Percentiles rank a stretch among this genome's conserved stretches.
Conservation (phyloP, 345 rosid genomes). For the Cochlearia excelsa region DNA sequence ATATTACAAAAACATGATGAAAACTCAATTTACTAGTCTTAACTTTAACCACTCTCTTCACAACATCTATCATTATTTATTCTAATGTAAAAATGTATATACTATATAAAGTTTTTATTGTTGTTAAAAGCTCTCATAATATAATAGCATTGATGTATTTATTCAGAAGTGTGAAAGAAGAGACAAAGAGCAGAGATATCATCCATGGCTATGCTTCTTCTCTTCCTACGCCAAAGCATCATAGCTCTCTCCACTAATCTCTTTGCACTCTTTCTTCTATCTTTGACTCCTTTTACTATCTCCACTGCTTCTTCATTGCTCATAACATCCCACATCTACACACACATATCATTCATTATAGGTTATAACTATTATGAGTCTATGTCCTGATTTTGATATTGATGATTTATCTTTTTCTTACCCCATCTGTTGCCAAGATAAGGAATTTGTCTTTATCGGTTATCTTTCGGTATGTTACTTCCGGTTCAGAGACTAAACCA, state of each 20-base stretch:
- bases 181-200: slow-evolving; percentile 86
- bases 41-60: no score
- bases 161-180: slow-evolving; percentile 48
- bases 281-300: slow-evolving; percentile 52
- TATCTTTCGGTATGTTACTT: slow-evolving; percentile 54
- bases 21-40: slow-evolving; percentile 26
- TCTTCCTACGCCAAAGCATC: slow-evolving; percentile 69
- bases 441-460: slow-evolving; percentile 65
- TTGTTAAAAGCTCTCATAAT: slow-evolving; percentile 10
- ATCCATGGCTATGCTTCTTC: slow-evolving; percentile 65
- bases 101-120: neutral
- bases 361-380: neutral
- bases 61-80: slow-evolving; percentile 5
- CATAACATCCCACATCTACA: slow-evolving; percentile 85
- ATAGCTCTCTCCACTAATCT: slow-evolving; percentile 64
- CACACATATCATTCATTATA: neutral
- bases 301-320: slow-evolving; percentile 75
- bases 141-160: slow-evolving; percentile 4
- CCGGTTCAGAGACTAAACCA: slow-evolving; percentile 77
- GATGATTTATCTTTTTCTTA: slow-evolving; percentile 21
- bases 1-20: no score
- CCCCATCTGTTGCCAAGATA: slow-evolving; percentile 86
- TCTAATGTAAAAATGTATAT: slow-evolving; percentile 9
- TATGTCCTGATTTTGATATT: slow-evolving; percentile 3
- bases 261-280: slow-evolving; percentile 63